Evolutionary conservation across 2,329 filamentous ascomycete genomes (phyloP).

Genomic region (Domatiomyces catenatus): DNA sequence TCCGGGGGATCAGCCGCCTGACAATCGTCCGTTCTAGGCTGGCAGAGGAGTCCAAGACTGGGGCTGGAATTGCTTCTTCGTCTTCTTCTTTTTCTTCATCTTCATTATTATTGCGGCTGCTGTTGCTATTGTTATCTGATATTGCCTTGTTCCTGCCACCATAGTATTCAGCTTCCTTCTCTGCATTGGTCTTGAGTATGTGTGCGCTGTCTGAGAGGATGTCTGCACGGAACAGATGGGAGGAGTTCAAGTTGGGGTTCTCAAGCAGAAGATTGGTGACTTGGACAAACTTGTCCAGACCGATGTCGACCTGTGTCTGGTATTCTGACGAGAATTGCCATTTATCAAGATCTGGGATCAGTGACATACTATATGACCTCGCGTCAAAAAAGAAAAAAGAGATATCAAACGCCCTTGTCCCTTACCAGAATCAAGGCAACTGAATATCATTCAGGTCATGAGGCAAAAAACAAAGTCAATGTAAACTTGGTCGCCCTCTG

Average conservation of each 20-base stretch:
- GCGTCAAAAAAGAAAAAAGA: background rate
- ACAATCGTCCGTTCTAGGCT: conserved; percentile 50
- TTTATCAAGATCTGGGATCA: background rate
- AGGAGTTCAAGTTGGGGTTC: conserved; percentile 46
- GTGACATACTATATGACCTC: background rate
- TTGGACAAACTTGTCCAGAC: conserved; percentile 41
- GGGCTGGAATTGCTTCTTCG: conserved; percentile 10
- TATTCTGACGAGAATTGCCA: background rate
- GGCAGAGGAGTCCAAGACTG: conserved; percentile 19
- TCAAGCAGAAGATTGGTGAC: conserved; percentile 33
- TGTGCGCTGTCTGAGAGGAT: conserved; percentile 40
- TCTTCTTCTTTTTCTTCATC: background rate
- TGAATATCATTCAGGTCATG: background rate
- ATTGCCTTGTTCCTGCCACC: background rate
- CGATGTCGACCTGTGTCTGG: conserved; percentile 20
- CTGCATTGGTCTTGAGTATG: conserved; percentile 20
- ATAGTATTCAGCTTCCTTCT: conserved; percentile 19
- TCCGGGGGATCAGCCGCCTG: conserved; percentile 65
- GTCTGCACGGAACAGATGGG: conserved; percentile 45
- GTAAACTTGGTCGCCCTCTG: conserved; percentile 8
- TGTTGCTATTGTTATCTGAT: background rate
- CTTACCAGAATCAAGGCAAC: background rate
- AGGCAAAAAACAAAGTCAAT: conserved; percentile 3
- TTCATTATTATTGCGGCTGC: background rate
- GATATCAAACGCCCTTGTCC: background rate